A percentile compares a stretch with the other conserved stretches of the same genome.
These are phyloP conservation scores for Spathaspora passalidarum DNA, from an alignment of 805 yeast species.

Conservation along the genomic window DNA sequence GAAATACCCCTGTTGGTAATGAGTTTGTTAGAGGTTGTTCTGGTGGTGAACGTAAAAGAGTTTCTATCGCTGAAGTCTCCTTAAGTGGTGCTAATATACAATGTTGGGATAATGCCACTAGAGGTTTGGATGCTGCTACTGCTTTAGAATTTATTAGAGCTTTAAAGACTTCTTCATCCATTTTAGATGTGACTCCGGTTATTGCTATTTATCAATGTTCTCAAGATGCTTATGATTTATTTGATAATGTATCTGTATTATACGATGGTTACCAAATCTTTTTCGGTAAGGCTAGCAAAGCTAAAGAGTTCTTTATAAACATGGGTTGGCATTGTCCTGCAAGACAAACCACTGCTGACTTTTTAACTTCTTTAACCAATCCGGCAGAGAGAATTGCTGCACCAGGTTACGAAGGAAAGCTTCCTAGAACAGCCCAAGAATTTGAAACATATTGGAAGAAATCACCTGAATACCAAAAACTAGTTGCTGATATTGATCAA, in stretches of 20 bases:
- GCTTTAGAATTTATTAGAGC: constrained; percentile 73
- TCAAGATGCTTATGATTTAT: constrained; percentile 53
- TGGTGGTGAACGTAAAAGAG: constrained; percentile 86
- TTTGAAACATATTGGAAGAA: constrained; percentile 59
- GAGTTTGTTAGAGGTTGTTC: constrained; percentile 71
- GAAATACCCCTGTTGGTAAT: constrained; percentile 59
- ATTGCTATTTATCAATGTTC: constrained; percentile 57
- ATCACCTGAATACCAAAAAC: constrained; percentile 47
- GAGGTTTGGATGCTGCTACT: constrained; percentile 83
- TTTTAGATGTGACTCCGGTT: constrained; percentile 49
- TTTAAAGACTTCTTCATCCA: constrained; percentile 57
- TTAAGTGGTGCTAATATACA: constrained; percentile 57
- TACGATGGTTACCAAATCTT: constrained; percentile 48
- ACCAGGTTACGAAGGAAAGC: constrained; percentile 48
- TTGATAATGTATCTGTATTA: constrained; percentile 46
- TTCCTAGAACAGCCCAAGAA: constrained; percentile 55
- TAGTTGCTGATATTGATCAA: constrained; percentile 41
- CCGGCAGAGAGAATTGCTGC: constrained; percentile 55
- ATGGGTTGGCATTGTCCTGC: constrained; percentile 64
- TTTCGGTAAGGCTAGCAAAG: constrained; percentile 28
- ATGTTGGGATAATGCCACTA: constrained; percentile 73
- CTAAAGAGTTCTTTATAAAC: constrained; percentile 48
- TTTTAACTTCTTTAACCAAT: constrained; percentile 63
- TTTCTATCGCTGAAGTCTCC: constrained; percentile 75
- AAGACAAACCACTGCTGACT: constrained; percentile 69